Evolutionary conservation across 352 stramenopile genomes (phyloP).

Genomic region (Saprolegnia parasitica): DNA sequence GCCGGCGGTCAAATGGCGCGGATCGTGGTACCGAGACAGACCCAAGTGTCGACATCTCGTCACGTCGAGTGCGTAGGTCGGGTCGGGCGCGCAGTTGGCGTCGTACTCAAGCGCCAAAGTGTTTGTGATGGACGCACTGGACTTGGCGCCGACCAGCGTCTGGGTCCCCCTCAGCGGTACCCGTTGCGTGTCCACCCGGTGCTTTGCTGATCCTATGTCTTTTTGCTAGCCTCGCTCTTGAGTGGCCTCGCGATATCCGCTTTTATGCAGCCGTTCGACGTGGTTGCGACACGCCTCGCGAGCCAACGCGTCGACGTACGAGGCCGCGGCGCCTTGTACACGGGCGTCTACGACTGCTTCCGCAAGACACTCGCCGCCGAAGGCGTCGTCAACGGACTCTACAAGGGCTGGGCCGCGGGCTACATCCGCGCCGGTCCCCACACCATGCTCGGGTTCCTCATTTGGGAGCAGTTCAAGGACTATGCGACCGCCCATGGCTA

Average conservation of each 20-base stretch:
- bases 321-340: conserved; percentile 74
- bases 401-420: conserved; percentile 84
- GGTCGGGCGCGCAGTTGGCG: conserved; percentile 68
- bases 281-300: conserved; percentile 81
- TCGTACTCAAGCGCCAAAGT: conserved; percentile 80
- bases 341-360: conserved; percentile 66
- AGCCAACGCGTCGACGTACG: conserved; percentile 73
- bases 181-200: conserved; percentile 54
- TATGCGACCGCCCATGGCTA: conserved; percentile 58
- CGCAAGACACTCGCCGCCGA: conserved; percentile 69
- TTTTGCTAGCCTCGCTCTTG: conserved; percentile 71
- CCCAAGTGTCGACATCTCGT: background rate
- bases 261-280: conserved; percentile 85
- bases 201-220: conserved; percentile 55
- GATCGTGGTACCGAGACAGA: conserved; percentile 48
- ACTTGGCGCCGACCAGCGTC: conserved; percentile 59
- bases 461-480: conserved; percentile 80
- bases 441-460: conserved; percentile 80
- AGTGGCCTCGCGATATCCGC: conserved; percentile 72
- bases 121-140: conserved; percentile 52
- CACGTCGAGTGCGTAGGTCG: conserved; percentile 47
- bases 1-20: conserved; percentile 64
- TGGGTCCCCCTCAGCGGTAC: conserved; percentile 70
- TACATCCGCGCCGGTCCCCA: conserved; percentile 82
- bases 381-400: conserved; percentile 56